These are phyloP conservation scores for Pythium volutum DNA, from an alignment of 352 stramenopile species.

Conservation along the genomic window DNA sequence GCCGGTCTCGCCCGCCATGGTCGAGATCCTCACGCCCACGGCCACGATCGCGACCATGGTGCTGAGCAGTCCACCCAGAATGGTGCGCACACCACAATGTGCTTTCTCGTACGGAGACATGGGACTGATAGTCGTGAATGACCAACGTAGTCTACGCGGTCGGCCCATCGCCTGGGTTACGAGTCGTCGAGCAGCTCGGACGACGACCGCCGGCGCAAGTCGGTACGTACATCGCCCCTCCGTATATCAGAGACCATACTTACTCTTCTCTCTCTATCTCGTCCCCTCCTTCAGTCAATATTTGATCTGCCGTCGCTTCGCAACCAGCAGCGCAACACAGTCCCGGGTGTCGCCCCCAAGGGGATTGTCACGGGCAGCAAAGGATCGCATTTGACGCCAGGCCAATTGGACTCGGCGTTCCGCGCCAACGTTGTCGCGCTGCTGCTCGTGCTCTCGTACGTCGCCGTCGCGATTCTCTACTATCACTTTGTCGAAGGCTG, in stretches of 20 bases:
- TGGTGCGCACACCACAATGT: no score
- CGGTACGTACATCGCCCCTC: background rate
- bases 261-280: background rate
- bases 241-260: no score
- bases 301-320: slow-evolving; percentile 19
- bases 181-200: slow-evolving; percentile 23
- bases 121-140: background rate
- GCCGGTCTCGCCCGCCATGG: slow-evolving; percentile 15
- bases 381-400: background rate
- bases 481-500: slow-evolving; percentile 59
- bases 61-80: background rate
- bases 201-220: slow-evolving; percentile 5
- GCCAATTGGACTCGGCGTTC: background rate
- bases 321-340: slow-evolving; percentile 2
- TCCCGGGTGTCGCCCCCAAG: slow-evolving; percentile 21
- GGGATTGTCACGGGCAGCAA: slow-evolving; percentile 21
- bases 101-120: no score
- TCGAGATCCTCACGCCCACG: slow-evolving; percentile 20
- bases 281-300: background rate
- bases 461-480: slow-evolving; percentile 49
- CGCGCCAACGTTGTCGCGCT: slow-evolving; percentile 41
- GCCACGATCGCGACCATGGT: slow-evolving; percentile 5
- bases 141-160: no score
- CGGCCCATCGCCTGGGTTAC: background rate
- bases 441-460: slow-evolving; percentile 53